phyloP scores from a whole-genome alignment of 257 asterid genomes.

The Asclepias syriaca region DNA sequence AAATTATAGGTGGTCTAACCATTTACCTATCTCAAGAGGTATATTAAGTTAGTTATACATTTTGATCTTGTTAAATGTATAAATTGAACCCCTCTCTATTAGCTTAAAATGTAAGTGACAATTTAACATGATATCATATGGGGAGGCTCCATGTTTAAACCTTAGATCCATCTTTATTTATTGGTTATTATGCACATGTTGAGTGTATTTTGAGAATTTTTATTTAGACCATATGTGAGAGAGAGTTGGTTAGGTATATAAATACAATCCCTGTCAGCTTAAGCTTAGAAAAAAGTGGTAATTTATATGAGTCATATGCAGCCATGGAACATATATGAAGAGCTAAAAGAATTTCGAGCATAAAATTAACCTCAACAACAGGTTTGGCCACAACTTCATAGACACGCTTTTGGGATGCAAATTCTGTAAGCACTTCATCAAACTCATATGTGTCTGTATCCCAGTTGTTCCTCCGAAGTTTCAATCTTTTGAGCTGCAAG shows the following conservation, averaged over 20 bases:
- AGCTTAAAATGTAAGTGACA: too few species aligned
- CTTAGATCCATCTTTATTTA: too few species aligned
- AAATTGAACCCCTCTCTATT: too few species aligned
- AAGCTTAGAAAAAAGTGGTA: too few species aligned
- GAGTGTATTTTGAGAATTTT: too few species aligned
- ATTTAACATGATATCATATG: too few species aligned
- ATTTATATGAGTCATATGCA: background rate
- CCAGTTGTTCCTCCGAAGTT: slow-evolving; percentile 84
- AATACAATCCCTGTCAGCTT: too few species aligned
- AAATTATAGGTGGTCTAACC: background rate
- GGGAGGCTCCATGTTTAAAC: too few species aligned
- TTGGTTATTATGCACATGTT: too few species aligned
- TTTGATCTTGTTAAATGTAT: background rate
- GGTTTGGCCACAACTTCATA: slow-evolving; percentile 95
- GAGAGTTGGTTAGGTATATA: too few species aligned
- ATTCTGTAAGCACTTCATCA: slow-evolving; percentile 80
- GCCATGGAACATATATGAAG: background rate
- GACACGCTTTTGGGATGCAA: slow-evolving; percentile 87
- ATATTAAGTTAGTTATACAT: background rate
- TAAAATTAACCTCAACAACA: slow-evolving; percentile 67
- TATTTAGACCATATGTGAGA: too few species aligned
- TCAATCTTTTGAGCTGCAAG: slow-evolving; percentile 73
- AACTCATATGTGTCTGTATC: slow-evolving; percentile 87
- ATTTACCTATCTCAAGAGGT: background rate
- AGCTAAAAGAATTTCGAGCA: background rate